Evolutionary conservation across 805 yeast species (phyloP).

Genomic region (Candida methanosorbosa): DNA sequence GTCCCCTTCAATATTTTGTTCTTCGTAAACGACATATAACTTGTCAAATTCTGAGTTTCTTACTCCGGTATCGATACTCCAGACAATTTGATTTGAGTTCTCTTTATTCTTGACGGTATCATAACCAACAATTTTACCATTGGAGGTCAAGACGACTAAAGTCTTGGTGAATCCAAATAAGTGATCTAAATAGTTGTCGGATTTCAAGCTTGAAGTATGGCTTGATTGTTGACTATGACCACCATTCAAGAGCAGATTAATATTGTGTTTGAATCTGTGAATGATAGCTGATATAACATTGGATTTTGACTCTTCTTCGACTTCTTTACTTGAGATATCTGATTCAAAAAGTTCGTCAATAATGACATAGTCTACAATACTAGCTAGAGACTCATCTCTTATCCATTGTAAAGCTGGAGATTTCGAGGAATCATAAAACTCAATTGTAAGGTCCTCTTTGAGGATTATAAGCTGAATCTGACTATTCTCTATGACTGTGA

Average conservation of each 20-base stretch:
- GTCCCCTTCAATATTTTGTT: too few species aligned
- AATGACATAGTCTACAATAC: constrained; percentile 26
- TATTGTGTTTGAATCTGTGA: constrained; percentile 23
- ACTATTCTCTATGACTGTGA: too few species aligned
- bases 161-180: constrained; percentile 40
- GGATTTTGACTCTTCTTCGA: constrained; percentile 21
- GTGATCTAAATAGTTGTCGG: constrained; percentile 2
- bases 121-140: constrained; percentile 34
- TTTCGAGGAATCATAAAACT: constrained; percentile 6
- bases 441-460: too few species aligned
- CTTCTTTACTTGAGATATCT: constrained; percentile 18
- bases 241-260: constrained; percentile 4
- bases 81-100: constrained; percentile 13
- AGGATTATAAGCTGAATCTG: too few species aligned
- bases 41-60: constrained; percentile 1
- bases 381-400: constrained; percentile 34
- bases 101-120: constrained; percentile 25
- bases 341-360: constrained; percentile 16
- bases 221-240: neutral
- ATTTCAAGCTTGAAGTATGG: neutral
- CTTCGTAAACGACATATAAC: constrained; percentile 3
- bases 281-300: constrained; percentile 22
- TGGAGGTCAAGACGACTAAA: constrained; percentile 30
- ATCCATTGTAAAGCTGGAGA: constrained; percentile 28
- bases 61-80: constrained; percentile 23